A percentile compares a stretch with the other conserved stretches of the same genome.
Conservation (phyloP, 495 filamentous ascomycete genomes). For the Parathielavia appendiculata region DNA sequence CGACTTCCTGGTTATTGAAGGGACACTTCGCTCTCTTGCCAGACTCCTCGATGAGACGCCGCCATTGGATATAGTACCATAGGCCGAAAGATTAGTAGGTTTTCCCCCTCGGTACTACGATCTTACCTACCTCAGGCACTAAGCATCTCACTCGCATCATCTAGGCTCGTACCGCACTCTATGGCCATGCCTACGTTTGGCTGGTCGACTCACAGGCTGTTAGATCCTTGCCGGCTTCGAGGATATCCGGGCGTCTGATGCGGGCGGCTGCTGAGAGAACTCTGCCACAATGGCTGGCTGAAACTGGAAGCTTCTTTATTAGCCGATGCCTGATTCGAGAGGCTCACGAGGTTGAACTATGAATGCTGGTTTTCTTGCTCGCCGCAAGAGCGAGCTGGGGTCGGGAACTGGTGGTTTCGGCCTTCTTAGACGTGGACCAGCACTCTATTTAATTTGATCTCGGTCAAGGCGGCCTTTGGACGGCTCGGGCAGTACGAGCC, state of each 20-base stretch:
- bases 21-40: neutral
- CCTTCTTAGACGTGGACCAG: no score
- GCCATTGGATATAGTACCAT: neutral
- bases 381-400: neutral
- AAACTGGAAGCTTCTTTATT: neutral
- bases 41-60: neutral
- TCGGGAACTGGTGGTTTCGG: neutral
- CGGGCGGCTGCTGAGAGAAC: neutral
- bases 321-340: neutral
- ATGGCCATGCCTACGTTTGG: neutral
- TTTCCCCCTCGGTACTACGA: neutral
- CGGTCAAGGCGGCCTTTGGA: no score
- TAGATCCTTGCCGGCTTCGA: neutral
- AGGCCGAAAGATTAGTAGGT: neutral
- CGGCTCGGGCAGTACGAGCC: no score
- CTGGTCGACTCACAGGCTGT: neutral
- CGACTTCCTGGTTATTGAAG: neutral
- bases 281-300: neutral
- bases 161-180: neutral
- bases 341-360: neutral
- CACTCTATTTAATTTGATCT: no score
- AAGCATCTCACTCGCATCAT: neutral
- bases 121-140: no score
- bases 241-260: neutral
- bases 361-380: neutral